These are phyloP conservation scores for Moesziomyces parantarcticus DNA, from an alignment of 1,284 basidiomycete genomes.

Conservation along the genomic window DNA sequence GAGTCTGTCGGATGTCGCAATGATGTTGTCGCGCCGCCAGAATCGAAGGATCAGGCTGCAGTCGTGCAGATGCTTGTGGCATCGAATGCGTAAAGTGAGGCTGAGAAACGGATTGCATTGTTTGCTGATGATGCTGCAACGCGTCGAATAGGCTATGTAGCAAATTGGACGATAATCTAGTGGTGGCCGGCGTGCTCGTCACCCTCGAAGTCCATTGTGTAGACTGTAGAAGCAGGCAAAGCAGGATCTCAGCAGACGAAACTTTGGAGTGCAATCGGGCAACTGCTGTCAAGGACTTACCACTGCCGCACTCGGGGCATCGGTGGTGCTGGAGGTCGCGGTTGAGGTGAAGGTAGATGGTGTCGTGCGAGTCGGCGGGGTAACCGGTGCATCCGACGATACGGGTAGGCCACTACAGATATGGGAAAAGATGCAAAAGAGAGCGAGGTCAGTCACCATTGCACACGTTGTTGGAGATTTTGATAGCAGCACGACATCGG, in stretches of 20 bases:
- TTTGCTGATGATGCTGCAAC: constrained; percentile 16
- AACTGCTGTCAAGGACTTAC: constrained; percentile 37
- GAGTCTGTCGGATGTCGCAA: no score
- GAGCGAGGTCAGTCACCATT: not conserved
- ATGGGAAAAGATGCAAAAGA: not conserved
- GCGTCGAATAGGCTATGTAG: not conserved
- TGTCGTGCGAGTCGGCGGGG: constrained; percentile 66
- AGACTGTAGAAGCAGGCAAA: constrained; percentile 38
- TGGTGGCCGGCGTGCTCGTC: constrained; percentile 52
- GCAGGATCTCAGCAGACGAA: constrained; percentile 4
- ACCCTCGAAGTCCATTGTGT: constrained; percentile 58
- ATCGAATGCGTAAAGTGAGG: constrained; percentile 4
- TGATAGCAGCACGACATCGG: no score
- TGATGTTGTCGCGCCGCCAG: no score
- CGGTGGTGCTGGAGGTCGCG: constrained; percentile 58
- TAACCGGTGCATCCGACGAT: constrained; percentile 66
- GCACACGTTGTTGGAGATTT: no score
- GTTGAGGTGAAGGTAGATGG: constrained; percentile 64
- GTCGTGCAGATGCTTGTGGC: not conserved
- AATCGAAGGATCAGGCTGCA: not conserved
- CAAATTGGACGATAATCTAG: constrained; percentile 22
- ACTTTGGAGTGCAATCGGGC: no score
- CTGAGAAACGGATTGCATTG: constrained; percentile 34
- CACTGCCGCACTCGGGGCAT: constrained; percentile 66
- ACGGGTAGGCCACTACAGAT: constrained; percentile 55